phyloP scores from a whole-genome alignment of 2,329 filamentous ascomycete species.

The Cladosporium phlei region DNA sequence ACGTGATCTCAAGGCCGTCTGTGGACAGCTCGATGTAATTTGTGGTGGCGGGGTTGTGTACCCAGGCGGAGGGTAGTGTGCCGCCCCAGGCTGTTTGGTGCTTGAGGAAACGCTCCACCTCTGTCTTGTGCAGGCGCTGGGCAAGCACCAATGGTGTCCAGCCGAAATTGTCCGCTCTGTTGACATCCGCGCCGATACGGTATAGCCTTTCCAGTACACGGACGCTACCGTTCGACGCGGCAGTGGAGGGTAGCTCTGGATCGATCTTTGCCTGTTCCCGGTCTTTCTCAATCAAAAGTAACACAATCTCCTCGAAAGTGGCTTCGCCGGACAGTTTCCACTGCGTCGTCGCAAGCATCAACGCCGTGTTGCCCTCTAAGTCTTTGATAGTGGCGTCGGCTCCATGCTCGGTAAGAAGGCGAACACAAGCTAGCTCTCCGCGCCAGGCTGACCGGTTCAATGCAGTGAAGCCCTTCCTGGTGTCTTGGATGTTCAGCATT shows the following conservation, averaged over 20 bases:
- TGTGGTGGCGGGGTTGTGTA: not conserved
- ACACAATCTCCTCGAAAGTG: constrained; percentile 16
- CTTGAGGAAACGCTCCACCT: constrained; percentile 14
- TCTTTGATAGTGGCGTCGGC: constrained; percentile 16
- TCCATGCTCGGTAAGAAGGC: constrained; percentile 14
- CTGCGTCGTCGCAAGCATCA: constrained; percentile 14
- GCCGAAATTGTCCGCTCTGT: constrained; percentile 16
- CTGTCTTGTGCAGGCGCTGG: constrained; percentile 6
- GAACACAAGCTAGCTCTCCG: constrained; percentile 15
- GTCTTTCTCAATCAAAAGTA: constrained; percentile 13
- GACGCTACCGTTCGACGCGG: constrained; percentile 16
- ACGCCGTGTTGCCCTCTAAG: constrained; percentile 14
- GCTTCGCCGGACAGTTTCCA: constrained; percentile 14
- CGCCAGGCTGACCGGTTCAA: constrained; percentile 18
- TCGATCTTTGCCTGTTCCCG: constrained; percentile 8
- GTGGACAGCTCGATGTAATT: not conserved
- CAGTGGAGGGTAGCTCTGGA: constrained; percentile 15
- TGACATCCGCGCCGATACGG: constrained; percentile 13
- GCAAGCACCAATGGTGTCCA: constrained; percentile 18
- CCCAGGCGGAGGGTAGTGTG: constrained; percentile 11
- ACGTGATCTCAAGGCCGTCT: not conserved
- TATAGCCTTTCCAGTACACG: constrained; percentile 16
- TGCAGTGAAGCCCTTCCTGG: constrained; percentile 16
- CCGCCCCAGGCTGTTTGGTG: constrained; percentile 13
- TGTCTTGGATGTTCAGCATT: constrained; percentile 18